Evolutionary conservation across 305 asterid genomes (phyloP), one percentile per base, ranked within the genome.

Genomic region (Coffea humblotiana): DNA sequence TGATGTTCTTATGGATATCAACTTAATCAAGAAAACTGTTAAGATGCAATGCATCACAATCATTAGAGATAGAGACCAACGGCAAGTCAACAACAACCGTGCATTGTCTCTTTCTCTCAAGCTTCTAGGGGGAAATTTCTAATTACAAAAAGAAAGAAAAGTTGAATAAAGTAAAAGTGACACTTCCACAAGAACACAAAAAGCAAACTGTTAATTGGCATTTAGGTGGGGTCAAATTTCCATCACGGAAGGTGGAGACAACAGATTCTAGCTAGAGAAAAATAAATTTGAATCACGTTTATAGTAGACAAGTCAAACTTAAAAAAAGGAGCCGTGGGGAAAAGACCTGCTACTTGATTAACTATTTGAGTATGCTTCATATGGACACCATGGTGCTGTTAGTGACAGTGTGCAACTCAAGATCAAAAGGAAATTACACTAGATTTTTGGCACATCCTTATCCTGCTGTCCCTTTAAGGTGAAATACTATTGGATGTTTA

Each of bases 11-110:
- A 58, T 58, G 11, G 27, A 25, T 58, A 58, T 61, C 25, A 23
- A n/a, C 67, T 13, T 43, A 70, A n/a, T 19, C 29, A 23, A 56
- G 3, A 12, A 56, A 23, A 37, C 8, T 56, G 43, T 65, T 74
- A 32, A 4, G 37, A 40, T 37, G 32, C 32, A 61, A 43, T 23
- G 45, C 29, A 43, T 76, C 51, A 45, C n/a, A 43, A 25, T 61
- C 25, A 25, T 21, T 63, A 43, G 19, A 61, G 71, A 76, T 32
- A 27, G 45, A 0, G 60, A 61, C 40, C 45, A 43, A 25, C 11
- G 25, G 58, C 71, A 25, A 40, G 71, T 76, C 71, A 76, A 61
- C 71, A 76, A 61, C 58, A 61, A 43, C 78, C 60, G 71, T 76
- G 69, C 56, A 43, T 43, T 76, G 49, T 25, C 79, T 61, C 71